Conservation (phyloP, 176 grass and related monocot genomes). For the Musa schizocarpa region DNA sequence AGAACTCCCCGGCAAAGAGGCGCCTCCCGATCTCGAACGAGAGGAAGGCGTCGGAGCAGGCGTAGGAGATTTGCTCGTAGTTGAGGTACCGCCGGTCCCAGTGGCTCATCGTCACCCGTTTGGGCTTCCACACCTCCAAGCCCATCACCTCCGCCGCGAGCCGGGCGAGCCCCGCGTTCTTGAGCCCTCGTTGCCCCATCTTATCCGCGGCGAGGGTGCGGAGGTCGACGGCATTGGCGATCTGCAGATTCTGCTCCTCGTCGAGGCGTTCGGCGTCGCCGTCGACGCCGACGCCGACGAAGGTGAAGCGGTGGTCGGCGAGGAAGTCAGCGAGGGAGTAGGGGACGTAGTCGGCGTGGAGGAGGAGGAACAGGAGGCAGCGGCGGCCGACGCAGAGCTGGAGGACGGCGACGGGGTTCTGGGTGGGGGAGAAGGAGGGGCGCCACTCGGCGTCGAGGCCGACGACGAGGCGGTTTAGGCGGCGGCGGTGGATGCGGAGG, state of each 20-base stretch:
- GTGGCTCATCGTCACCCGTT: slow-evolving; percentile 21
- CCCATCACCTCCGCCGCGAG: slow-evolving; percentile 29
- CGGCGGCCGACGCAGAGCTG: slow-evolving; percentile 56
- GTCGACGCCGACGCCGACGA: slow-evolving; percentile 38
- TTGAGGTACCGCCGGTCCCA: slow-evolving; percentile 29
- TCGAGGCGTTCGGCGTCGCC: slow-evolving; percentile 21
- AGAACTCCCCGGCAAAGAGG: slow-evolving; percentile 22
- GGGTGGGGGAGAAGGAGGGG: background rate
- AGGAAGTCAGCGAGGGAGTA: slow-evolving; percentile 19
- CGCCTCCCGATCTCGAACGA: slow-evolving; percentile 41
- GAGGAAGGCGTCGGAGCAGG: slow-evolving; percentile 42
- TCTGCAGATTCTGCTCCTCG: slow-evolving; percentile 18
- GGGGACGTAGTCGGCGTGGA: slow-evolving; percentile 28
- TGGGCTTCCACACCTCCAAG: slow-evolving; percentile 23
- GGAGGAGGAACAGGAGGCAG: slow-evolving; percentile 47
- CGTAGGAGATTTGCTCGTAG: slow-evolving; percentile 31
- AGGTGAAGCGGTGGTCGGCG: slow-evolving; percentile 17
- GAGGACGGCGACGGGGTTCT: slow-evolving; percentile 31
- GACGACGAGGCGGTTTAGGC: slow-evolving; percentile 25
- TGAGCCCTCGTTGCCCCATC: slow-evolving; percentile 20
- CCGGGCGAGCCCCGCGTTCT: slow-evolving; percentile 19
- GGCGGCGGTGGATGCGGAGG: slow-evolving; percentile 13
- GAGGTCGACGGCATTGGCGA: slow-evolving; percentile 30
- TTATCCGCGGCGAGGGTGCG: slow-evolving; percentile 14
- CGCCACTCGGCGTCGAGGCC: slow-evolving; percentile 65